Evolutionary conservation across 331 rosid genomes (phyloP), one percentile per base, ranked within the genome.

Genomic region (Acacia concinna): DNA sequence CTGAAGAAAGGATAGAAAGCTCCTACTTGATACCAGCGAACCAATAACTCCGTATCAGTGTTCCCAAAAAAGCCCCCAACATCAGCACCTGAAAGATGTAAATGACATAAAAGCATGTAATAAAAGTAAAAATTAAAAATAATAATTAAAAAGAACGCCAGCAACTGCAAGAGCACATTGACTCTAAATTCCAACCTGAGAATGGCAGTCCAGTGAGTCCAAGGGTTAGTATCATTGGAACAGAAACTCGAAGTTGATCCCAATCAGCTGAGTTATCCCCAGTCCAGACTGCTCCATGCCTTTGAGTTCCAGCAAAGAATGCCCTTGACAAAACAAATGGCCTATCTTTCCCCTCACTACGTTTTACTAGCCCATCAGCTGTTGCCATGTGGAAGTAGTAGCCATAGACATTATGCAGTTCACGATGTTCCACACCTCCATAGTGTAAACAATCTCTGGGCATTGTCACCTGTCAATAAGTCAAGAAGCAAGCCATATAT

Each of bases 1-100:
- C 99, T 90, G 66, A 91, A 93, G 90, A 96, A 96, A 67, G 98
- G 99, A 85, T 90, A 93, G 84, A 32, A 96, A 74, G 99, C 94
- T 70, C 99, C 99, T 25, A 96, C 38, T 78, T 93, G 99, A 85
- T 91, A 96, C 99, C 99, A 93, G n/a, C 98, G 97, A 82, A 96
- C 92, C 80, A 93, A 85, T 86, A 96, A 86, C 76, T 89, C 97
- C 31, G 92, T 88, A 78, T 91, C 99, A 21, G 99, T 96, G 81
- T 91, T 96, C 59, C 99, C 97, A 57, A 96, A 96, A 84, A 85
- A 93, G 38, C 99, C 99, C 82, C 99, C 99, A 85, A 93, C 82
- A 89, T 96, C 99, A 64, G 97, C 98, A 83, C 98, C 99, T 95
- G 90, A 78, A 78, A 67, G 41, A 84, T 47, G 23, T 60, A 74